Base-by-base conservation (phyloP, 2,329 filamentous ascomycete genomes). In the Chaetomiaceae sp. region DNA sequence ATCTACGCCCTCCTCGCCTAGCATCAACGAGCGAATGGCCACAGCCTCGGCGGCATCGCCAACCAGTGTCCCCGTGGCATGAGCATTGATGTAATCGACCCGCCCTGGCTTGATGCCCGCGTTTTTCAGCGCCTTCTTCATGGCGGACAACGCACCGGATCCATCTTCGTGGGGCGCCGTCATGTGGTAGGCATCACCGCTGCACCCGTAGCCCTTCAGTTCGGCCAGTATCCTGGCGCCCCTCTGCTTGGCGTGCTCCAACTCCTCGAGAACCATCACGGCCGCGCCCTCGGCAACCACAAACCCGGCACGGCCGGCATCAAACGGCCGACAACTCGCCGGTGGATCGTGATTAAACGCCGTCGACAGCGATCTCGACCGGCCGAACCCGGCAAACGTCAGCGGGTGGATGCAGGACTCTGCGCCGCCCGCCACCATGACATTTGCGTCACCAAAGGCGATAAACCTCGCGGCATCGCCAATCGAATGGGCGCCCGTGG, bases 361-460 rank as follows among this genome's bases (percentile, higher is more conserved):
- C 0, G 89, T 95, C 6, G 90, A 86, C 32, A 99, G 74, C 48
- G 91, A 96, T 54, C 92, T 82, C 1, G 91, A 90, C 57, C 90
- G 81, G 21, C 90, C 87, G 65, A 99, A 99, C 6, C 92, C 94
- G 6, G 91, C 89, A 61, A 97, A 87, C 1, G 92, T 89, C 38
- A 99, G 77, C 9, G 94, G 94, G 66, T 99, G 92, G 51, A 99
- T 92, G 68, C 94, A 99, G 0, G 92, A 90, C 70, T 99, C 94
- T 8, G 92, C 84, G 25, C 92, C 92, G 37, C 94, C 94, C n/a
- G 94, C 90, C 8, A 99, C 73, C 90, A 99, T 97, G 50, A 97
- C 86, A 68, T 96, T 81, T 41, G 92, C 92, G 67, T 97, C 92
- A 6, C 90, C 91, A 65, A 85, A 85, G n/a, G 86, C 82, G 57